These are phyloP conservation scores for Nakazawaea pomicola DNA, from an alignment of 805 yeast genomes.

Conservation along the genomic window DNA sequence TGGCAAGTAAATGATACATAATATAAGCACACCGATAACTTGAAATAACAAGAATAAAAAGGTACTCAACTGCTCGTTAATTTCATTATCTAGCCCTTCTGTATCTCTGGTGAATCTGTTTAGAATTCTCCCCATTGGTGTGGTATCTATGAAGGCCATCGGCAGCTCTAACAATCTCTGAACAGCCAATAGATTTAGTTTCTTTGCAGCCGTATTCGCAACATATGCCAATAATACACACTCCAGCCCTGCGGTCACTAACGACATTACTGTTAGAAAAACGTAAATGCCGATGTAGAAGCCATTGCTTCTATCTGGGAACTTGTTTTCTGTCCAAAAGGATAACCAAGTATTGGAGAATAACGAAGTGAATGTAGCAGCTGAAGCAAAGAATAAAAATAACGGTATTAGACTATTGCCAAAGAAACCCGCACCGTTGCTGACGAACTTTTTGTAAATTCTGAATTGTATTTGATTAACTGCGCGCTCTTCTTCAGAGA, in stretches of 20 bases:
- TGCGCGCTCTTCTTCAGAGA: too few species aligned
- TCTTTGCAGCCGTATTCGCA: constrained; percentile 48
- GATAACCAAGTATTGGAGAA: constrained; percentile 78
- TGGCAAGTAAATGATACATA: constrained; percentile 67
- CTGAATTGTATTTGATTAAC: too few species aligned
- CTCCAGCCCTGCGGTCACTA: too few species aligned
- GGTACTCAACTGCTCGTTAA: constrained; percentile 63
- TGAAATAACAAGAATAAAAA: constrained; percentile 51
- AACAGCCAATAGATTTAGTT: constrained; percentile 57
- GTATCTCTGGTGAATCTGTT: constrained; percentile 87
- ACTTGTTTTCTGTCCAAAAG: constrained; percentile 67
- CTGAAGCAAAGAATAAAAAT: constrained; percentile 20
- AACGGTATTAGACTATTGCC: too few species aligned
- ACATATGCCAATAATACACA: constrained; percentile 43
- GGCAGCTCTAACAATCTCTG: constrained; percentile 65
- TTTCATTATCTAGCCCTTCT: constrained; percentile 75
- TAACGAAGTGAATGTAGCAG: constrained; percentile 46
- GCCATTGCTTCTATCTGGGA: constrained; percentile 37
- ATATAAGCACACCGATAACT: constrained; percentile 57
- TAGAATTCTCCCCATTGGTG: constrained; percentile 83
- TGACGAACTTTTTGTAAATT: too few species aligned
- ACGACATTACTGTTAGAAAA: constrained; percentile 39
- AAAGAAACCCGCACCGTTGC: too few species aligned
- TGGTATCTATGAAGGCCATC: constrained; percentile 76
- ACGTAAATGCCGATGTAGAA: constrained; percentile 75